A percentile compares a stretch with the other conserved stretches of the same genome.
Evolutionary conservation across 2,329 filamentous ascomycete genomes (phyloP).

Genomic region (Hymenoscyphus scutula): DNA sequence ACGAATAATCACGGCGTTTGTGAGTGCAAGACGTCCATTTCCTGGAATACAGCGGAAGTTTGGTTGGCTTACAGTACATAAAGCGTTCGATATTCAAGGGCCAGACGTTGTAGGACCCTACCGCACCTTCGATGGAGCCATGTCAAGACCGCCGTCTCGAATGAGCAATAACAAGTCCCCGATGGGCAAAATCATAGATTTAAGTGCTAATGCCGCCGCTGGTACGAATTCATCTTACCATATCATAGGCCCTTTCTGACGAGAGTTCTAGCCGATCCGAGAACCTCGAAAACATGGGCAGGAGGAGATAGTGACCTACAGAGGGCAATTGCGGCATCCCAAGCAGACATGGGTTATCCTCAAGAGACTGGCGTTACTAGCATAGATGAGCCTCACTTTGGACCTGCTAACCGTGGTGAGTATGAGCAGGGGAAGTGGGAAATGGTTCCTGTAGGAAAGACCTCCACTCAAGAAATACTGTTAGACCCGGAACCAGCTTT

Average conservation of each 20-base stretch:
- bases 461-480: constrained; percentile 33
- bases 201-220: constrained; percentile 43
- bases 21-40: constrained; percentile 33
- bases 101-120: constrained; percentile 46
- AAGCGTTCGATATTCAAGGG: constrained; percentile 57
- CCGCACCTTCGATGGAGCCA: constrained; percentile 39
- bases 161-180: constrained; percentile 55
- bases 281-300: constrained; percentile 26
- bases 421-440: constrained; percentile 59
- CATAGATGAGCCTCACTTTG: constrained; percentile 49
- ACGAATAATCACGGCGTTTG: constrained; percentile 45
- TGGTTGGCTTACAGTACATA: constrained; percentile 9
- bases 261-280: constrained; percentile 37
- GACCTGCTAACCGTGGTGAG: constrained; percentile 54
- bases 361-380: constrained; percentile 52
- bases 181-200: constrained; percentile 50
- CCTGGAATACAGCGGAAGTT: background rate
- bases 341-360: constrained; percentile 48
- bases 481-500: constrained; percentile 39
- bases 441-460: constrained; percentile 48
- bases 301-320: constrained; percentile 53
- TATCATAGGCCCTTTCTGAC: background rate
- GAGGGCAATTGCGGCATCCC: constrained; percentile 55
- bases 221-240: constrained; percentile 36
- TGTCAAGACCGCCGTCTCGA: constrained; percentile 61